Evolutionary conservation across 345 rosid genomes (phyloP), one percentile per base, ranked within the genome.

Genomic region (Pistacia vera): DNA sequence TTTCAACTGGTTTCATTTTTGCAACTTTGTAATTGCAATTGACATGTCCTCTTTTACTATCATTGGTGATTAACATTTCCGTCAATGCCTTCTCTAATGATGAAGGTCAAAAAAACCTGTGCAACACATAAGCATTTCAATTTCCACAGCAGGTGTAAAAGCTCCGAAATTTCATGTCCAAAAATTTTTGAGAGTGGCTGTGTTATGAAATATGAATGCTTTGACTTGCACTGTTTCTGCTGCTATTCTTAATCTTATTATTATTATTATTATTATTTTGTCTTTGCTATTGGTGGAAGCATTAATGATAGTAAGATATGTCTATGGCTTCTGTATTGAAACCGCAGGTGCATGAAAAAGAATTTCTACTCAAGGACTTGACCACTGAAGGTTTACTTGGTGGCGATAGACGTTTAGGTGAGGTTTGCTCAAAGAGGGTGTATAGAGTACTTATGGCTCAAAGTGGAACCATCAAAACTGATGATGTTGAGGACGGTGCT

Each of bases 401-500:
- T 11, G 89, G 88, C 54, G 97, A 93, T 48, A 88, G 88, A 80
- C 83, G 92, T 75, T 84, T 92, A 59, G 99, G 99, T 17, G 92
- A 89, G 87, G 75, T 96, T 63, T 93, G 98, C 82, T 96, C 97
- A 0, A 93, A 91, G 84, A 86, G 97, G 69, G 90, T 96, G 63
- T 93, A 91, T 78, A 86, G 97, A 84, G 81, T 96, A 75, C 90
- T 92, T 25, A 91, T 93, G 94, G 93, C 98, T 81, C 85, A 80
- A 60, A 85, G 76, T 71, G 92, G 91, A 77, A 79, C 83, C 77
- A 87, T 92, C 64, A 92, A 81, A 86, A 91, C 98, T 18, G 97
- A 92, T 82, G 96, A 89, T 58, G 88, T 96, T 8, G 99, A 93
- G 74, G 86, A 88, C 16, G 99, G 99, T 81, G 98, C 99, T 46